Evolutionary conservation across 2,329 filamentous ascomycete genomes (phyloP).

Genomic region (Madurella mycetomatis): DNA sequence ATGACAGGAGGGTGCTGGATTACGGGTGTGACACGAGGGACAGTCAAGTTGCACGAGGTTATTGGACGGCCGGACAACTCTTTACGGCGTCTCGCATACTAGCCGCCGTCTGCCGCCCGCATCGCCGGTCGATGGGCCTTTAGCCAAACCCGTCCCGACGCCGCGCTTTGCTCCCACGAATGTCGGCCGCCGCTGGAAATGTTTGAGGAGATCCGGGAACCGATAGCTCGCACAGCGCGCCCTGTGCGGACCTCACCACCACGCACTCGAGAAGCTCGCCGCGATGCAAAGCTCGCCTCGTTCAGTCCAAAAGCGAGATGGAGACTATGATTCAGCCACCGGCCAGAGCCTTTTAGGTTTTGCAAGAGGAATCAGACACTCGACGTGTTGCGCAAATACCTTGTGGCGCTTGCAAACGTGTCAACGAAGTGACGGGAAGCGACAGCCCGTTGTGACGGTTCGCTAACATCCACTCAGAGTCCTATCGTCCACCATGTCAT

Average conservation of each 20-base stretch:
- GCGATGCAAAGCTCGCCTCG: too few species aligned
- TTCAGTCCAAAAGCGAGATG: too few species aligned
- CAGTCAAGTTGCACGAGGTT: slow-evolving; percentile 6
- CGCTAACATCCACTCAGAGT: slow-evolving; percentile 13
- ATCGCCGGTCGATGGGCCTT: background rate
- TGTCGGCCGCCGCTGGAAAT: too few species aligned
- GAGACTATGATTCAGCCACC: background rate
- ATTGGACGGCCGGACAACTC: background rate
- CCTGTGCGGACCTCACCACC: too few species aligned
- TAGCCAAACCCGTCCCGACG: too few species aligned
- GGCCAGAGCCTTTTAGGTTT: background rate
- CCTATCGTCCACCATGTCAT: slow-evolving; percentile 56
- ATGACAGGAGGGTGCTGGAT: background rate
- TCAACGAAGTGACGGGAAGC: background rate
- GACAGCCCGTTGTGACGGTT: background rate
- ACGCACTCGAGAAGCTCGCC: too few species aligned
- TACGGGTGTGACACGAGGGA: background rate
- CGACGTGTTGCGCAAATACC: too few species aligned
- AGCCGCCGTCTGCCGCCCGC: background rate
- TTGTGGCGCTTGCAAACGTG: slow-evolving; percentile 12
- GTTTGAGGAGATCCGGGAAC: too few species aligned
- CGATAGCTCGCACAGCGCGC: too few species aligned
- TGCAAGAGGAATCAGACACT: background rate
- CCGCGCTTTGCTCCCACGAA: too few species aligned
- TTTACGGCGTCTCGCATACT: background rate